phyloP scores from a whole-genome alignment of 805 yeast species.

The Myxozyma nipponensis region DNA sequence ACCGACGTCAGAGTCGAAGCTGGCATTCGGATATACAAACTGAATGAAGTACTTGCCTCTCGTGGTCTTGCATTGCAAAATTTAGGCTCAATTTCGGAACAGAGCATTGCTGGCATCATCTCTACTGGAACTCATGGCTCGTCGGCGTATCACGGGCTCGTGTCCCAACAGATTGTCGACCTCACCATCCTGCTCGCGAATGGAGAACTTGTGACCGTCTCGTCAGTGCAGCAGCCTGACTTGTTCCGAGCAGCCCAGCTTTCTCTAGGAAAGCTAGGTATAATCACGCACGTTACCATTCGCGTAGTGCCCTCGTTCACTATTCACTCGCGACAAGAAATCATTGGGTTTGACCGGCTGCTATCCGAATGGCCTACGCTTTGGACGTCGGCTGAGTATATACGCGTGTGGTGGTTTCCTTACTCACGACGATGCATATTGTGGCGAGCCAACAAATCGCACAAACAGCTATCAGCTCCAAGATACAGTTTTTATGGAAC shows the following conservation, averaged over 20 bases:
- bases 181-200: conserved; percentile 68
- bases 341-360: conserved; percentile 70
- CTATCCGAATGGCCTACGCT: conserved; percentile 57
- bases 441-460: conserved; percentile 84
- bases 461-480: conserved; percentile 59
- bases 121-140: conserved; percentile 98
- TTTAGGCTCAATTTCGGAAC: conserved; percentile 90
- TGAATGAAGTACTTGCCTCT: conserved; percentile 61
- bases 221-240: conserved; percentile 58
- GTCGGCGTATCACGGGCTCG: conserved; percentile 85
- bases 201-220: conserved; percentile 68
- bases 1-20: conserved; percentile 95
- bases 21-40: conserved; percentile 72
- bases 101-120: conserved; percentile 90
- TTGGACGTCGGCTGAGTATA: conserved; percentile 88
- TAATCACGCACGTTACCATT: conserved; percentile 78
- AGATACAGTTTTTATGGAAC: conserved; percentile 85
- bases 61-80: conserved; percentile 80
- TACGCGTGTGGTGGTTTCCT: conserved; percentile 98
- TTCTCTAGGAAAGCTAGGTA: conserved; percentile 87
- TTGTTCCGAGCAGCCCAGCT: conserved; percentile 77
- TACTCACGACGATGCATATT: conserved; percentile 78
- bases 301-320: conserved; percentile 82
- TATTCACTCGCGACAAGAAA: conserved; percentile 74
- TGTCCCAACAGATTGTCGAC: conserved; percentile 81